Percentiles rank a stretch among this genome's conserved stretches.
phyloP scores from a whole-genome alignment of 345 rosid genomes.

The Gossypium anomalum region DNA sequence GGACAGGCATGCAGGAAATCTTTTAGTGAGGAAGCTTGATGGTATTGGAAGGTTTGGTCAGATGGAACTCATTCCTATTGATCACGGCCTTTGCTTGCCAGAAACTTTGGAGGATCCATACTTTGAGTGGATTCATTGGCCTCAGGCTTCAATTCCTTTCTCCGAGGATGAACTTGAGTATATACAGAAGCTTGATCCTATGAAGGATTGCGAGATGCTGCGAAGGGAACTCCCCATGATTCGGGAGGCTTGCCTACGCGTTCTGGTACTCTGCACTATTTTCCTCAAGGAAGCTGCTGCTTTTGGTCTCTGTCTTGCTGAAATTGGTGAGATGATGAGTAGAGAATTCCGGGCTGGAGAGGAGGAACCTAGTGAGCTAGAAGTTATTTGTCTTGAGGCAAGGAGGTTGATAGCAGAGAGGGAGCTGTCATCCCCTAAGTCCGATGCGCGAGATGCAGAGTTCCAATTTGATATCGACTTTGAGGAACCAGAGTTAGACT shows the following conservation, averaged over 20 bases:
- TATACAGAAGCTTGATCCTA: conserved; percentile 62
- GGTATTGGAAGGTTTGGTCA: conserved; percentile 70
- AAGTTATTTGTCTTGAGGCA: conserved; percentile 84
- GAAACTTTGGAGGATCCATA: conserved; percentile 98
- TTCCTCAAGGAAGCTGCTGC: conserved; percentile 90
- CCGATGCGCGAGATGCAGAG: conserved; percentile 59
- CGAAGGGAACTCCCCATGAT: conserved; percentile 86
- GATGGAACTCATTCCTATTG: conserved; percentile 89
- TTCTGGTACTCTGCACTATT: conserved; percentile 71
- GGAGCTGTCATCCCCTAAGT: conserved; percentile 51
- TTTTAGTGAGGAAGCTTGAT: conserved; percentile 77
- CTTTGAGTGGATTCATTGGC: conserved; percentile 99
- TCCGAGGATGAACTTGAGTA: conserved; percentile 91
- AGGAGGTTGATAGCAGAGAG: conserved; percentile 62
- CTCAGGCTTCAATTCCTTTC: conserved; percentile 97
- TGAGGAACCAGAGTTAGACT: conserved; percentile 49
- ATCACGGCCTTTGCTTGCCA: conserved; percentile 95
- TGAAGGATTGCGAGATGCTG: conserved; percentile 69
- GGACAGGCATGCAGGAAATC: conserved; percentile 96
- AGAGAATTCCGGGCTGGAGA: conserved; percentile 78
- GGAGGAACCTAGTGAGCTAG: conserved; percentile 97
- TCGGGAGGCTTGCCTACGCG: conserved; percentile 83
- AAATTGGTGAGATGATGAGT: conserved; percentile 99
- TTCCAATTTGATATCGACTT: conserved; percentile 76
- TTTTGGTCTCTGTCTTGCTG: conserved; percentile 77